These are phyloP conservation scores for Pyrus communis DNA, from an alignment of 306 rosid genomes.

Conservation along the genomic window DNA sequence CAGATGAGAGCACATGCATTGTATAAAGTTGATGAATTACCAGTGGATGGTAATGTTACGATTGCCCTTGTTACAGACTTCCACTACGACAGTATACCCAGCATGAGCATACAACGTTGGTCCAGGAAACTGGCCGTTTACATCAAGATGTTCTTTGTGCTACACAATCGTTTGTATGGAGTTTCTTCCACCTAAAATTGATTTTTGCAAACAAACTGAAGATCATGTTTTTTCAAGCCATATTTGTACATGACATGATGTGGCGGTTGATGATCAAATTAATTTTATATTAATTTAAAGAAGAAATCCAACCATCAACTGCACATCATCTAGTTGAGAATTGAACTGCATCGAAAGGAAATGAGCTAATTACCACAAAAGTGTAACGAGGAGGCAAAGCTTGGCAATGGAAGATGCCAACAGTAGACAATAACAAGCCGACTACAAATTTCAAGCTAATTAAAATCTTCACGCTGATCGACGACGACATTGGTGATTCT, in stretches of 20 bases:
- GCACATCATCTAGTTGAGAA: no score
- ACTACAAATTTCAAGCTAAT: neutral
- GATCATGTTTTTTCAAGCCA: neutral
- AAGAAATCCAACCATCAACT: no score
- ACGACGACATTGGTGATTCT: neutral
- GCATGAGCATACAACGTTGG: slow-evolving; percentile 26
- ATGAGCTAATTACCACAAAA: slow-evolving; percentile 13
- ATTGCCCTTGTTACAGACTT: slow-evolving; percentile 30
- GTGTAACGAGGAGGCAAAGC: slow-evolving; percentile 17
- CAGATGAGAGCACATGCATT: no score
- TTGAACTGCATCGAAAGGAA: neutral
- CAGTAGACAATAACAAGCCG: neutral
- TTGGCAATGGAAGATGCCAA: slow-evolving; percentile 17
- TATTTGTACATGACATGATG: slow-evolving; percentile 7
- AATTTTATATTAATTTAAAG: no score
- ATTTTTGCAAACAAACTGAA: neutral
- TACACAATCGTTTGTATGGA: slow-evolving; percentile 22
- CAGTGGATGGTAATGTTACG: slow-evolving; percentile 51
- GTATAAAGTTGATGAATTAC: slow-evolving; percentile 9
- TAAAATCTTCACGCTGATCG: neutral
- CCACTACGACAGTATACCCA: slow-evolving; percentile 34
- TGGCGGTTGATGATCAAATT: no score
- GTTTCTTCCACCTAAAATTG: slow-evolving; percentile 12
- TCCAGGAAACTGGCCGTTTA: slow-evolving; percentile 45
- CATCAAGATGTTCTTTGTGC: slow-evolving; percentile 32